A percentile compares a stretch with the other conserved stretches of the same genome.
phyloP scores from a whole-genome alignment of 768 basidiomycete genomes.

The Guyanaporus albipodus region DNA sequence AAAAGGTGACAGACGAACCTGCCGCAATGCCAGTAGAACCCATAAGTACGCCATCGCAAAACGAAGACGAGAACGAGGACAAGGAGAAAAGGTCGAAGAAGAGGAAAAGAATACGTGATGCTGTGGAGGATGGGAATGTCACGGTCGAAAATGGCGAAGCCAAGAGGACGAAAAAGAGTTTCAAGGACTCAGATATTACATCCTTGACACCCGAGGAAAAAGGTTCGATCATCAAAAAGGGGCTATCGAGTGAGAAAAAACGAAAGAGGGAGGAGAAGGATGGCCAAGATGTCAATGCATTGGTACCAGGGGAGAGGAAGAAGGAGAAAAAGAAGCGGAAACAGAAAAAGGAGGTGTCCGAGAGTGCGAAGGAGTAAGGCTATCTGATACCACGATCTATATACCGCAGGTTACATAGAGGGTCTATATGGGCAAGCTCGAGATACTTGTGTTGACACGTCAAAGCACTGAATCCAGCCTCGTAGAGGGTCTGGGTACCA shows the following conservation, averaged over 20 bases:
- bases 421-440: neutral
- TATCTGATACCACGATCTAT: neutral
- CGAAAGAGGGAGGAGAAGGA: constrained; percentile 19
- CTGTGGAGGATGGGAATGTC: constrained; percentile 8
- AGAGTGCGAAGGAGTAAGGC: constrained; percentile 2
- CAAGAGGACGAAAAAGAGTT: constrained; percentile 28
- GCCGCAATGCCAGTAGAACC: constrained; percentile 10
- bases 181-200: constrained; percentile 1
- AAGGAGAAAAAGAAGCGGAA: constrained; percentile 33
- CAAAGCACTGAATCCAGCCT: neutral
- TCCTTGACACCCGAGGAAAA: constrained; percentile 11
- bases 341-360: constrained; percentile 5
- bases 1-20: constrained; percentile 20
- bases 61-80: constrained; percentile 2
- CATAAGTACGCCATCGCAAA: constrained; percentile 1
- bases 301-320: constrained; percentile 20
- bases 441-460: too few relatives aligned
- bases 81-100: constrained; percentile 31
- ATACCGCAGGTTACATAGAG: constrained; percentile 1
- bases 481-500: too few relatives aligned
- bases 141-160: constrained; percentile 4
- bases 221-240: constrained; percentile 3
- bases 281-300: constrained; percentile 8
- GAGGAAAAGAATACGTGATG: constrained; percentile 27
- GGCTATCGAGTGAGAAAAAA: constrained; percentile 23